phyloP scores from a whole-genome alignment of 2,329 filamentous ascomycete species.

The Ceratocystis albifundus region DNA sequence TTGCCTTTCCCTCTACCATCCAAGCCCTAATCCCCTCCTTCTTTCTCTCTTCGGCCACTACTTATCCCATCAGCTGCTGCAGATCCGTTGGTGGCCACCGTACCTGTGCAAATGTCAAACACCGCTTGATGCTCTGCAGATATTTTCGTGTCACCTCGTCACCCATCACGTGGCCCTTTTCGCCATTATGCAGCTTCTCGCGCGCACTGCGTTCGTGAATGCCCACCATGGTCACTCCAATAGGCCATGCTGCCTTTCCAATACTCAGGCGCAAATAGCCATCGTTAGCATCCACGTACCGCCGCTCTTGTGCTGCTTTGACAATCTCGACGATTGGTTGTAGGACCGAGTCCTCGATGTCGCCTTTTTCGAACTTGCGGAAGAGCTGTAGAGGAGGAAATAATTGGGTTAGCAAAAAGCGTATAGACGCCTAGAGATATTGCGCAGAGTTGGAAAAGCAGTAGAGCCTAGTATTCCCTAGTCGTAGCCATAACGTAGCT shows the following conservation, averaged over 20 bases:
- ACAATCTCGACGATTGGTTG: constrained; percentile 85
- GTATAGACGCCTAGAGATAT: neutral
- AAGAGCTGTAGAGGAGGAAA: constrained; percentile 48
- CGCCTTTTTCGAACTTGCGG: constrained; percentile 71
- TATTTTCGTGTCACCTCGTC: constrained; percentile 94
- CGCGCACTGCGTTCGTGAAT: constrained; percentile 94
- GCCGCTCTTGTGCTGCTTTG: constrained; percentile 72
- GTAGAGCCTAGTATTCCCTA: neutral
- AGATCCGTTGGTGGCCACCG: constrained; percentile 91
- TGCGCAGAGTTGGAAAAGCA: neutral
- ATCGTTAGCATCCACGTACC: constrained; percentile 94
- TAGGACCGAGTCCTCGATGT: constrained; percentile 67
- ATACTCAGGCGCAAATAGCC: constrained; percentile 88
- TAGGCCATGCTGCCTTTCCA: constrained; percentile 94
- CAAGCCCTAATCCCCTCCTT: neutral
- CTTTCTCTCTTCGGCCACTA: neutral
- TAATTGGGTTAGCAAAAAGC: constrained; percentile 17
- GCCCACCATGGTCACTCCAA: constrained; percentile 98
- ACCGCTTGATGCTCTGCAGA: constrained; percentile 93
- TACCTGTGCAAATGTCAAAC: constrained; percentile 90
- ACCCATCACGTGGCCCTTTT: constrained; percentile 89
- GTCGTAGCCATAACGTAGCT: too few species aligned
- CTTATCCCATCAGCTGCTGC: constrained; percentile 81
- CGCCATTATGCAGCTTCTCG: constrained; percentile 83
- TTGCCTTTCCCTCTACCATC: too few species aligned